Base-by-base conservation (phyloP, 2,329 filamentous ascomycete species). In the Aplosporella prunicola region DNA sequence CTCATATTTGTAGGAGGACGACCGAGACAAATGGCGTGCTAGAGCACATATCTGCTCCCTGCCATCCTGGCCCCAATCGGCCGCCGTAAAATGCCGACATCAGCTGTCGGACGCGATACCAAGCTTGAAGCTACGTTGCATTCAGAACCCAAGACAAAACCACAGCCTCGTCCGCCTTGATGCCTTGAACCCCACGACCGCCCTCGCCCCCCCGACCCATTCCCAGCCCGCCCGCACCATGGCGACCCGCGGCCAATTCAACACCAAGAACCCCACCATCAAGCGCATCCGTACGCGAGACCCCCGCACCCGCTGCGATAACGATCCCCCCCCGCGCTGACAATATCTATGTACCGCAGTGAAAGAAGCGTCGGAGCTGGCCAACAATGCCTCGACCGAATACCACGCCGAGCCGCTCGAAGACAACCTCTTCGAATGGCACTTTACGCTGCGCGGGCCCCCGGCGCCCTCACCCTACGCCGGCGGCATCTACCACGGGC, bases 391-490 rank as follows among this genome's bases (percentile, higher is more conserved):
- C 4, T 91, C 85, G 2, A 69, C 83, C 37, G 86, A 94, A 65
- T 93, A 89, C 63, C 76, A 81, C 49, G 91, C 89, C 26, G 71
- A 79, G 4, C 91, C 91, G 0, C 76, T 89, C 44, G 89, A 96
- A 56, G 71, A 76, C 20, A 87, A 96, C 62, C 78, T 98, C 37
- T 94, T 94, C 64, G 88, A 96, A 63, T 98, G 91, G 91, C 91
- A 98, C 67, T 98, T 96, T 64, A 98, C 91, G 0, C 71, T 98
- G n/a, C 78, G 81, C 35, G 91, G 91, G 0, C 88, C 89, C 0
- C 89, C 89, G 0, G 69, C 75, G 20, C 73, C 74, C 13, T 88
- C 86, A 0, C 76, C 80, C 24, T 95, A 88, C 63, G 76, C 77
- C 29, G 67, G 71, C 20, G 91, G 91, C 32, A 75, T 95, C 52